Conservation (phyloP, 2,329 filamentous ascomycete species). For the Podosphaera leucotricha region DNA sequence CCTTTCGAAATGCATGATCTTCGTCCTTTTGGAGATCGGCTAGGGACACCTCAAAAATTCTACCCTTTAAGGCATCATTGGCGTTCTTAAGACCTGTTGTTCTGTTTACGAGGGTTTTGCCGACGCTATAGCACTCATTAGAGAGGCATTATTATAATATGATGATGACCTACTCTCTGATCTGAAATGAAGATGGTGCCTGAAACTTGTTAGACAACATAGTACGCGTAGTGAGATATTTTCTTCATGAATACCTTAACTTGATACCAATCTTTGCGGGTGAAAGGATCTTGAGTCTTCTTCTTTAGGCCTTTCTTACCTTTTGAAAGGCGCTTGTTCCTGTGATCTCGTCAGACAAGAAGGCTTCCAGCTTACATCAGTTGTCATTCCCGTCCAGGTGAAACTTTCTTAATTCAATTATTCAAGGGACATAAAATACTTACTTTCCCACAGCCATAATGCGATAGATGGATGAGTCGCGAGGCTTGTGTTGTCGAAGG, state of each 20-base stretch:
- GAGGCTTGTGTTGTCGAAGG: conserved; percentile 9
- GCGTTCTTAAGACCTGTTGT: conserved; percentile 99
- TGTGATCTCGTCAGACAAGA: conserved; percentile 18
- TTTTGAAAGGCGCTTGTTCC: conserved; percentile 99
- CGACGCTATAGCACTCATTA: conserved; percentile 46
- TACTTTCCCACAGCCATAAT: conserved; percentile 68
- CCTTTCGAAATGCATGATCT: conserved; percentile 98
- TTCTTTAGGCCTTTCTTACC: conserved; percentile 99
- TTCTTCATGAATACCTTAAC: conserved; percentile 44
- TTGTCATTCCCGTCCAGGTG: conserved; percentile 1
- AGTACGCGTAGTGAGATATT: not conserved
- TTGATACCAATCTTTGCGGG: conserved; percentile 97
- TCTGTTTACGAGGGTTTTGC: conserved; percentile 98
- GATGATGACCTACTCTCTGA: conserved; percentile 51
- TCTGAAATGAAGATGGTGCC: conserved; percentile 88
- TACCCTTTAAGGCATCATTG: conserved; percentile 96
- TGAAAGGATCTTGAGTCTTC: conserved; percentile 92
- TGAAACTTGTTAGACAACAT: conserved; percentile 18
- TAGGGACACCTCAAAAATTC: conserved; percentile 96
- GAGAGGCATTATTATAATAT: conserved; percentile 6
- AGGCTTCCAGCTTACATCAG: not conserved
- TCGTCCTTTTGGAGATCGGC: conserved; percentile 99
- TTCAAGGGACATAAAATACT: too few species aligned
- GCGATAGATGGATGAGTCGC: conserved; percentile 23
- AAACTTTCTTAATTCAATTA: too few species aligned